Conservation (phyloP, 805 yeast genomes). For the Candida arabinofermentans region DNA sequence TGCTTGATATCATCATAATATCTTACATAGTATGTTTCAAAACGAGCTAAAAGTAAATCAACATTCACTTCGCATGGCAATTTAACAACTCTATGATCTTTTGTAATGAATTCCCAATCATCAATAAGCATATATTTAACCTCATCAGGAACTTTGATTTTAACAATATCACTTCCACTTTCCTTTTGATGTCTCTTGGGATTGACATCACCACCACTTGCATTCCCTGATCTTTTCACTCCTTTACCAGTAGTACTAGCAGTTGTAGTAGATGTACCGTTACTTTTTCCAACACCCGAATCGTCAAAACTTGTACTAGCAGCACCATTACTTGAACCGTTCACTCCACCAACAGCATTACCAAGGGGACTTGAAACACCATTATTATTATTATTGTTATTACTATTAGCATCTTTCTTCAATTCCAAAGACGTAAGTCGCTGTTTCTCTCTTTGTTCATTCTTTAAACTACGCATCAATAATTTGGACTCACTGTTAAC, state of each 20-base stretch:
- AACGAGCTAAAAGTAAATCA: conserved; percentile 50
- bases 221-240: background rate
- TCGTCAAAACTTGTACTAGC: background rate
- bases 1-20: conserved; percentile 9
- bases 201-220: background rate
- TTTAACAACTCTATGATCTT: conserved; percentile 64
- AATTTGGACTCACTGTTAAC: conserved; percentile 64
- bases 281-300: background rate
- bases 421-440: conserved; percentile 8
- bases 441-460: conserved; percentile 15
- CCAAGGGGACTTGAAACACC: no score
- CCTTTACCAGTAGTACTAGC: background rate
- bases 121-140: conserved; percentile 74
- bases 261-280: background rate
- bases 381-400: background rate
- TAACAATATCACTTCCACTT: conserved; percentile 19
- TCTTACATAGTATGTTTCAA: conserved; percentile 20
- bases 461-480: conserved; percentile 57
- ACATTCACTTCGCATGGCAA: conserved; percentile 60
- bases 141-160: conserved; percentile 57
- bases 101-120: conserved; percentile 92
- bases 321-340: background rate
- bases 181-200: background rate
- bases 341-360: no score
- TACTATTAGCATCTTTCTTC: no score